These are phyloP conservation scores for Curvularia spicifera DNA, from an alignment of 2,329 filamentous ascomycete genomes.

Conservation along the genomic window DNA sequence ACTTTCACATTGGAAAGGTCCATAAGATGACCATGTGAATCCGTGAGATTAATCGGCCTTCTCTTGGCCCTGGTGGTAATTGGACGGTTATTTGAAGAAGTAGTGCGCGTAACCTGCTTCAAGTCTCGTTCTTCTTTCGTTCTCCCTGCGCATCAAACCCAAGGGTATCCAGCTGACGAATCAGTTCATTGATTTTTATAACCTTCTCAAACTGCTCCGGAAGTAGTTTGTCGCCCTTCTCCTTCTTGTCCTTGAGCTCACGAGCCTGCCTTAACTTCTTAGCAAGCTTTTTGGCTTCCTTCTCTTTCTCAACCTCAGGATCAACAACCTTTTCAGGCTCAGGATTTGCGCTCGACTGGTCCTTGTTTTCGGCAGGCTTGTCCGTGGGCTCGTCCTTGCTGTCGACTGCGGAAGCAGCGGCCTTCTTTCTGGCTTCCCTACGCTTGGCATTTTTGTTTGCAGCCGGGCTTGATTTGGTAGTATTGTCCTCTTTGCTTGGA, in stretches of 20 bases:
- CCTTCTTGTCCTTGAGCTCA: slow-evolving; percentile 89
- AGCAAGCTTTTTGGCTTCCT: slow-evolving; percentile 87
- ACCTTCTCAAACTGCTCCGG: slow-evolving; percentile 98
- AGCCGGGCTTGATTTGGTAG: slow-evolving; percentile 57
- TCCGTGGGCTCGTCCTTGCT: slow-evolving; percentile 61
- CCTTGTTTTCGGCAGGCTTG: slow-evolving; percentile 35
- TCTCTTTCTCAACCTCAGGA: slow-evolving; percentile 80
- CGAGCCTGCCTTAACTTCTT: slow-evolving; percentile 96
- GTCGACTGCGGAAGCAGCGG: slow-evolving; percentile 47
- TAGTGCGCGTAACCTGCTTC: slow-evolving; percentile 14
- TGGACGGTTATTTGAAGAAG: background rate
- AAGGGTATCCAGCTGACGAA: slow-evolving; percentile 82
- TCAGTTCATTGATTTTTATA: slow-evolving; percentile 93
- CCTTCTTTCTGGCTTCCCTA: slow-evolving; percentile 69
- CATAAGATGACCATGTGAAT: background rate
- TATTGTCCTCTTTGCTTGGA: slow-evolving; percentile 53
- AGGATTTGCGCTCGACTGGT: slow-evolving; percentile 26
- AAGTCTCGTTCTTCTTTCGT: slow-evolving; percentile 59
- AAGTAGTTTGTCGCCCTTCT: slow-evolving; percentile 79
- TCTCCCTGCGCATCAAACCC: slow-evolving; percentile 84
- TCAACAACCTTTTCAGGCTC: slow-evolving; percentile 54
- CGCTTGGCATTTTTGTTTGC: slow-evolving; percentile 88
- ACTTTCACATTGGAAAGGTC: background rate
- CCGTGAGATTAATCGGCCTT: too few species aligned
- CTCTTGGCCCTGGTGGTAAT: background rate